Evolutionary conservation across 139 green algal genomes (phyloP), one percentile per base, ranked within the genome.

Genomic region (Chlamydomonas applanata): DNA sequence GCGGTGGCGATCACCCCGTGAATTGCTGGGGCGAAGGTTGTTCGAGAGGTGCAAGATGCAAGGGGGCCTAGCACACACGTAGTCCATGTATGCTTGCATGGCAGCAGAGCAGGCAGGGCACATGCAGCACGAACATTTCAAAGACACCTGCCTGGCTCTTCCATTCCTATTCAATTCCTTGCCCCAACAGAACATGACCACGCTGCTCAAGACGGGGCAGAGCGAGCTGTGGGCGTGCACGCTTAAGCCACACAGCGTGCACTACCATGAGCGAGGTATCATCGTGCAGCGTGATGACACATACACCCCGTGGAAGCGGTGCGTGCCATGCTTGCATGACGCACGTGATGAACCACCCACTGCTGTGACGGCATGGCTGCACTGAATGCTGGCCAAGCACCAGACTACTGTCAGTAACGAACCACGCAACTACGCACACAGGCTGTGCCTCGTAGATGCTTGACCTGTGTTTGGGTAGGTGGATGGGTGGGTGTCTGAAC

Each of bases 111-210:
- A 11, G 7, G 7, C 40, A 7, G 11, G 40, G 25, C n/a, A 66
- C 22, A 40, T 4, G 2, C 25, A 29, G 17, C 30, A 35, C 11
- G n/a, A 29, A 40, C n/a, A 22, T 4, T 25, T 35, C 16, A 16
- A 22, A n/a, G n/a, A n/a, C n/a, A n/a, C n/a, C n/a, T n/a, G n/a
- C n/a, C n/a, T n/a, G n/a, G n/a, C n/a, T n/a, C n/a, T n/a, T n/a
- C n/a, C n/a, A n/a, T n/a, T n/a, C n/a, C n/a, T n/a, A n/a, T n/a
- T n/a, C n/a, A n/a, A n/a, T n/a, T 66, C 24, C 22, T 34, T 66
- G 29, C 34, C 59, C 22, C 5, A 4, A 25, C 64, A 71, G 64
- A 71, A 71, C 64, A 71, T 71, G 64, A 71, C 14, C 35, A 71
- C 19, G 20, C 64, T 71, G 7, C 35, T 71, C 20, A 40, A 27